These are phyloP conservation scores for Saccharomycopsis fibuligera DNA, from an alignment of 805 yeast species.

Conservation along the genomic window DNA sequence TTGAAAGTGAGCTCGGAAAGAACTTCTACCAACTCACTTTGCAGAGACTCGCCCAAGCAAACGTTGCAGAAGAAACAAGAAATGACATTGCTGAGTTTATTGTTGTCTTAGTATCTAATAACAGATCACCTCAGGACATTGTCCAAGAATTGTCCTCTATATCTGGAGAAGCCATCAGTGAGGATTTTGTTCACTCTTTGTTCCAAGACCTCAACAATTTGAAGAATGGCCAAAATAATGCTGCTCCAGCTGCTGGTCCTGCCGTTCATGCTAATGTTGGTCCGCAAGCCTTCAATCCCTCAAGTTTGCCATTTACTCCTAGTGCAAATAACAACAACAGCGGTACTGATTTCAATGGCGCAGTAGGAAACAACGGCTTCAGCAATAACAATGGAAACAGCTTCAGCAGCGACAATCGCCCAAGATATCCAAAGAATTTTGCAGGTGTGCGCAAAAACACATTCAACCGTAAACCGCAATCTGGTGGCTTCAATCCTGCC, in stretches of 20 bases:
- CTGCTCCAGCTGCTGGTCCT: slow-evolving; percentile 20
- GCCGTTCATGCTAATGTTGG: neutral
- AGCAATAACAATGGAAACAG: slow-evolving; percentile 10
- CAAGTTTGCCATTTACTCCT: neutral
- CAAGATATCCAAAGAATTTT: neutral
- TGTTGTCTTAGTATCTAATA: slow-evolving; percentile 62
- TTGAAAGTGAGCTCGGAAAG: slow-evolving; percentile 5
- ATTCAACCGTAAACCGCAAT: slow-evolving; percentile 19
- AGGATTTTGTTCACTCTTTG: slow-evolving; percentile 48
- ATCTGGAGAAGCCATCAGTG: slow-evolving; percentile 56
- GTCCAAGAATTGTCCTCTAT: slow-evolving; percentile 53
- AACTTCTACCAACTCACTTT: slow-evolving; percentile 7
- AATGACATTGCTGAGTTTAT: slow-evolving; percentile 69
- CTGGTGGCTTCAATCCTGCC: slow-evolving; percentile 25
- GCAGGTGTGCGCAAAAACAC: slow-evolving; percentile 7
- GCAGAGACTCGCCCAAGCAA: slow-evolving; percentile 10
- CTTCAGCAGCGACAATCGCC: slow-evolving; percentile 16
- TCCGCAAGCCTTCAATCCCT: slow-evolving; percentile 7
- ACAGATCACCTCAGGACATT: slow-evolving; percentile 55
- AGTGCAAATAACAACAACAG: neutral
- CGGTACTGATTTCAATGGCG: neutral
- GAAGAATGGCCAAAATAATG: slow-evolving; percentile 29
- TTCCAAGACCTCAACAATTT: slow-evolving; percentile 48
- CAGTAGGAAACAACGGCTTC: neutral
- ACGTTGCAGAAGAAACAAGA: slow-evolving; percentile 15